Evolutionary conservation across 192 early-diverging fungal species (phyloP), one percentile per base, ranked within the genome.

Genomic region (Podila clonocystis): DNA sequence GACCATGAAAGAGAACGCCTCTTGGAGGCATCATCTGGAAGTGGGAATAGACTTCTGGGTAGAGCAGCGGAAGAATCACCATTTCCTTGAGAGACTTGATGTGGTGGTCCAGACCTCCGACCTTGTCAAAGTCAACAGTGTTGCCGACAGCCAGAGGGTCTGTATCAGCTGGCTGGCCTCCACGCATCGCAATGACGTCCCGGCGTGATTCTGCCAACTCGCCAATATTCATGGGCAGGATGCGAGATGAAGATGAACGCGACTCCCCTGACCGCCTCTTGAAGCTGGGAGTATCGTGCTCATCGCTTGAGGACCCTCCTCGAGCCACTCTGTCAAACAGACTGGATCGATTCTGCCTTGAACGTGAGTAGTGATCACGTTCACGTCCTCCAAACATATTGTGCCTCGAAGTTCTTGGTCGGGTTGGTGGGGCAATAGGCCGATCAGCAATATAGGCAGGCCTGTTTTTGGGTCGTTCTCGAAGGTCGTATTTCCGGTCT

Each of bases 1-100:
- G 89, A 1, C 93, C 93, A 68, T 93, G 86, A 52, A 94, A 93
- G 19, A 94, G 68, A 0, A 93, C 91, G 15, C 93, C 93, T 15
- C 88, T 78, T 3, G 92, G 87, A 1, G 91, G 83, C 20, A 75
- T 82, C 59, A 93, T 90, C 50, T 86, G 75, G 41, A 93, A 91
- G 12, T 69, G 66, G 0, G 75, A 79, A 65, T 89, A 93, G 11
- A 92, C 63, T 68, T 92, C 90, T 12, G 93, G 93, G 59, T 94
- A 94, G 3, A 93, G 58, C 6, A 94, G 75, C n/a, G 93, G 91
- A 49, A 94, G 72, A 26, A 90, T 87, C 38, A 94, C 88, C 93
- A 94, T 94, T 67, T 94, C 93, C 67, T 94, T 92, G 19, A 94
- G 77, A 0, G 90, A 86, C 19, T 84, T 83, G 70, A 94, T 84